phyloP scores from a whole-genome alignment of 139 green algal genomes.

The Desmodesmus armatus region DNA sequence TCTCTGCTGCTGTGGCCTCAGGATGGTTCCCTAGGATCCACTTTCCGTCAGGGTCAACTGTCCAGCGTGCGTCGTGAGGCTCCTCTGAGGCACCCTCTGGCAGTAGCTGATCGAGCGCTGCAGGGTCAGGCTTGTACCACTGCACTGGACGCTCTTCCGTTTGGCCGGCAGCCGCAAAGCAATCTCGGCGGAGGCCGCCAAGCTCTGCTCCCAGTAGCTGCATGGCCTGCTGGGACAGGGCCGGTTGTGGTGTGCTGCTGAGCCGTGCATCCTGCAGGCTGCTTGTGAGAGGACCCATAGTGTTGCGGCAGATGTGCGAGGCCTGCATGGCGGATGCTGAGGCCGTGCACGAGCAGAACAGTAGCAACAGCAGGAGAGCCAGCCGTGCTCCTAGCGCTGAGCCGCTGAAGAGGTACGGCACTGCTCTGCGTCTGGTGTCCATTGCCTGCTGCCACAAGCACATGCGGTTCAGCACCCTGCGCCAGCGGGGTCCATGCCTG shows the following conservation, averaged over 20 bases:
- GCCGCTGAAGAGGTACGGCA: no score
- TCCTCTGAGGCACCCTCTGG: background rate
- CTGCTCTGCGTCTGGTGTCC: no score
- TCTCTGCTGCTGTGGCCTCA: background rate
- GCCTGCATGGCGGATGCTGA: no score
- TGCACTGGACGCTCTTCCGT: background rate
- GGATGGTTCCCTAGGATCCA: conserved; percentile 25
- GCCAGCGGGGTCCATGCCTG: no score
- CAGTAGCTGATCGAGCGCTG: conserved; percentile 5
- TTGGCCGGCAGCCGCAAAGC: background rate
- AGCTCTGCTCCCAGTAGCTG: background rate
- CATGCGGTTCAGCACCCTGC: no score
- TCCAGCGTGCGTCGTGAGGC: background rate
- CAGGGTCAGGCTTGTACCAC: conserved; percentile 14
- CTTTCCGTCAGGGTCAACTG: background rate
- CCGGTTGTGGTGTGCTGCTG: background rate
- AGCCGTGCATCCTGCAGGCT: no score
- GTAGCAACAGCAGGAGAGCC: no score
- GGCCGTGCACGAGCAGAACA: no score
- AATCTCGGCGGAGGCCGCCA: background rate
- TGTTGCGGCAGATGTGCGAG: no score
- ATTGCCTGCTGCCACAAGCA: no score
- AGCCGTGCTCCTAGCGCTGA: no score
- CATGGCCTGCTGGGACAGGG: background rate
- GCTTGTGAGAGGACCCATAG: no score